Percentiles rank a stretch among this genome's conserved stretches.
Evolutionary conservation across 2,329 filamentous ascomycete genomes (phyloP).

Genomic region (Aspergillus cejpii): DNA sequence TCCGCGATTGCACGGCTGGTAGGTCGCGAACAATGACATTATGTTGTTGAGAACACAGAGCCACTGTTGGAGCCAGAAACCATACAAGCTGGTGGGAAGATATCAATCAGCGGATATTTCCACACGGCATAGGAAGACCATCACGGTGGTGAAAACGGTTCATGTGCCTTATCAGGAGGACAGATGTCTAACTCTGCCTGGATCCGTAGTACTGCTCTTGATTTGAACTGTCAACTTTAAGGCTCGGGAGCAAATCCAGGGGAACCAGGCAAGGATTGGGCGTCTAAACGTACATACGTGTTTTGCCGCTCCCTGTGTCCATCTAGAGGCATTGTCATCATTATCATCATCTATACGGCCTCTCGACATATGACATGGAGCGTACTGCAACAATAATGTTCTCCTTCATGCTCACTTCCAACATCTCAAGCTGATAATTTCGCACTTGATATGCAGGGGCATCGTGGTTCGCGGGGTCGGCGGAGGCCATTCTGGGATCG

Average conservation of each 20-base stretch:
- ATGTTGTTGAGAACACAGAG: conserved; percentile 61
- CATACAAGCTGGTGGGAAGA: conserved; percentile 47
- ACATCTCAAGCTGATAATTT: conserved; percentile 70
- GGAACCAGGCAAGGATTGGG: not conserved
- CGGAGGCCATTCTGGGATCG: conserved; percentile 8
- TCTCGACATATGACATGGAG: not conserved
- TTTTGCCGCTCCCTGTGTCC: conserved; percentile 75
- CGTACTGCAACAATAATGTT: conserved; percentile 67
- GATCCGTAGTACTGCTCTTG: conserved; percentile 63
- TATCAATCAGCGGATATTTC: not conserved
- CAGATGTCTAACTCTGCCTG: conserved; percentile 55
- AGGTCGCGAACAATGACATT: conserved; percentile 56
- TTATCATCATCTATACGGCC: not conserved
- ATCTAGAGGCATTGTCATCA: conserved; percentile 46
- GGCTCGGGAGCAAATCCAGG: not conserved
- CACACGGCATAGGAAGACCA: not conserved
- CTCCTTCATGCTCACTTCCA: conserved; percentile 58
- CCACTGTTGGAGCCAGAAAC: conserved; percentile 66
- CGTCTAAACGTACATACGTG: conserved; percentile 56
- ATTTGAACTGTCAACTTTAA: not conserved
- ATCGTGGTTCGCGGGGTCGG: conserved; percentile 3
- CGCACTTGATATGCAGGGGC: conserved; percentile 32
- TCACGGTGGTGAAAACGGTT: not conserved
- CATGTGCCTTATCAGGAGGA: conserved; percentile 45
- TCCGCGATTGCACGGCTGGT: conserved; percentile 49